Evolutionary conservation across 306 rosid genomes (phyloP).

Genomic region (Lithocarpus polystachyus): DNA sequence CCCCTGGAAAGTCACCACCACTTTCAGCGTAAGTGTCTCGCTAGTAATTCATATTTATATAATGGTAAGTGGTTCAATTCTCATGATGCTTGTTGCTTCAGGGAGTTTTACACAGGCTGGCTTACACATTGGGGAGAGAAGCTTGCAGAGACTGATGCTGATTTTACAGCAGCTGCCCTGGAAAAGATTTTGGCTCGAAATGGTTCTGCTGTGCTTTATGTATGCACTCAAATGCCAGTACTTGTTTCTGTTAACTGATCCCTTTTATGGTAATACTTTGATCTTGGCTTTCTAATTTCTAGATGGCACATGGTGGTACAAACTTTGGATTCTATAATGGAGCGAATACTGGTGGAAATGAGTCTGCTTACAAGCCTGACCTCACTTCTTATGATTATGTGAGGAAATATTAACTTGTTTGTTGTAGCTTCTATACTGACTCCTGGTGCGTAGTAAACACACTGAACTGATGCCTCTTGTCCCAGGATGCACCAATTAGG

Average conservation of each 20-base stretch:
- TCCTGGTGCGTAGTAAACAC: slow-evolving; percentile 5
- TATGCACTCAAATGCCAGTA: slow-evolving; percentile 30
- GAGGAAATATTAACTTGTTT: slow-evolving; percentile 28
- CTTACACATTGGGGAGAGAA: slow-evolving; percentile 97
- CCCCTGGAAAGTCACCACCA: slow-evolving; percentile 92
- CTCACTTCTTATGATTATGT: slow-evolving; percentile 96
- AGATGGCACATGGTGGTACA: slow-evolving; percentile 98
- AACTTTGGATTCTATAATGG: slow-evolving; percentile 94
- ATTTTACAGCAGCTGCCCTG: slow-evolving; percentile 68
- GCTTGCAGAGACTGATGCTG: slow-evolving; percentile 64
- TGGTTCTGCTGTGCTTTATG: slow-evolving; percentile 90
- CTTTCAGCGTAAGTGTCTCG: slow-evolving; percentile 70
- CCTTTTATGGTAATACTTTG: slow-evolving; percentile 15
- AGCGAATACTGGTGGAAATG: slow-evolving; percentile 58
- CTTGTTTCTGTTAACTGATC: slow-evolving; percentile 13
- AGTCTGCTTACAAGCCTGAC: slow-evolving; percentile 74
- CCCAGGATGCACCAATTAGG: slow-evolving; percentile 92
- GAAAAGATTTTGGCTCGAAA: slow-evolving; percentile 66
- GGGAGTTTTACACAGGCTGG: slow-evolving; percentile 98
- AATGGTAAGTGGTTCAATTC: slow-evolving; percentile 24
- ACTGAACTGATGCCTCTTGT: slow-evolving; percentile 22
- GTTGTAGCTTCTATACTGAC: slow-evolving; percentile 7
- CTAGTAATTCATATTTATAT: slow-evolving; percentile 19
- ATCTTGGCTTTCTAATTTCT: slow-evolving; percentile 27
- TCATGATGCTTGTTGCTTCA: slow-evolving; percentile 42